These are phyloP conservation scores for Trifolium pratense DNA, from an alignment of 306 rosid genomes.

Conservation along the genomic window DNA sequence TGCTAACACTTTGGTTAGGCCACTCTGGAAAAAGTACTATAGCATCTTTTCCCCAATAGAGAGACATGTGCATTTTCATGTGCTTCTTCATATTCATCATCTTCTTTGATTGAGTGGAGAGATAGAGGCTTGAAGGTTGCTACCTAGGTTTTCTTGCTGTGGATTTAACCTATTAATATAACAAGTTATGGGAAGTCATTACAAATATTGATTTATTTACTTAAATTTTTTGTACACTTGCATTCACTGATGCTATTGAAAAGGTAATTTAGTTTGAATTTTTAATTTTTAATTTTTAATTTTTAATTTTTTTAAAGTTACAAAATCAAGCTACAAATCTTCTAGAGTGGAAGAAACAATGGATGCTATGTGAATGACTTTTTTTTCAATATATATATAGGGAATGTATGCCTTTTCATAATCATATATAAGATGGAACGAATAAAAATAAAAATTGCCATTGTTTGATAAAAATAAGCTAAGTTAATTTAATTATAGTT, in stretches of 20 bases:
- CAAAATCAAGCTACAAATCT: not conserved
- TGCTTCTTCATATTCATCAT: slow-evolving; percentile 47
- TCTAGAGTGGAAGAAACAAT: not conserved
- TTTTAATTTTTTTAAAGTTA: not conserved
- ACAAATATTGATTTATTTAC: not conserved
- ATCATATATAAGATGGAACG: not conserved
- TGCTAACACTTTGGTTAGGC: slow-evolving; percentile 56
- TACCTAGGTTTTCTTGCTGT: not conserved
- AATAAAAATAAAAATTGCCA: not conserved
- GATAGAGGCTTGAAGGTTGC: not conserved
- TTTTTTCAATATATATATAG: not conserved
- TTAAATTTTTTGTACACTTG: not conserved
- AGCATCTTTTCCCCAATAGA: slow-evolving; percentile 74
- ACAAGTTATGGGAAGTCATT: not conserved
- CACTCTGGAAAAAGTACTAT: slow-evolving; percentile 60
- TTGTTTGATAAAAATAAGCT: no score
- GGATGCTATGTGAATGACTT: not conserved
- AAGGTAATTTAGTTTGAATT: not conserved
- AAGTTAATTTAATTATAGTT: no score
- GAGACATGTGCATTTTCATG: slow-evolving; percentile 53
- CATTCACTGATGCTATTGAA: not conserved
- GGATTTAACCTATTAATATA: not conserved
- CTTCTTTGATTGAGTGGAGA: not conserved
- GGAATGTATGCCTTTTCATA: not conserved
- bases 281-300: not conserved